Evolutionary conservation across 1,284 basidiomycete species (phyloP), one percentile per base, ranked within the genome.

Genomic region (Ustilago trichophora): DNA sequence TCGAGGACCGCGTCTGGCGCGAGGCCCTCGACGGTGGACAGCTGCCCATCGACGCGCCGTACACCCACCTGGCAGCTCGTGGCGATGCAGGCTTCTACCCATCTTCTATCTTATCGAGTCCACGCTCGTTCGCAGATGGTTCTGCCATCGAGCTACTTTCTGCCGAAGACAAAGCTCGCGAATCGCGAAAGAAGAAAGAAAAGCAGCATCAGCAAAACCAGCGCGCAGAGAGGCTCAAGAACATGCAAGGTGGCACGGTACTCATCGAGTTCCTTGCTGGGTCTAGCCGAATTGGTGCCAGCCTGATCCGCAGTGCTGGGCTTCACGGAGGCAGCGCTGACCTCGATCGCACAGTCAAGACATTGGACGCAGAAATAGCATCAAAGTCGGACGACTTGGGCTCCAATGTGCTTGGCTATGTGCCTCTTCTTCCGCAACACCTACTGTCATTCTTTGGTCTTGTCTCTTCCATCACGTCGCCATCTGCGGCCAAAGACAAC

Each of bases 251-350:
- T 16, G 72, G 72, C 2, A 72, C 73, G 15, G 73, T 75, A 15
- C 52, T 75, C 25, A 64, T 75, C 43, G 68, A 75, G 48, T 75
- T 75, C 10, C 58, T 75, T 1, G 72, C 72, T 3, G 73, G 72
- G 4, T 52, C 46, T 15, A 64, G 58, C 47, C 46, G 64, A 2
- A 66, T 75, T 18, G 68, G 63, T 13, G 72, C 73, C 8, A 72
- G 59, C 15, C 21, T 75, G 15, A 71, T 75, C 21, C 32, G 65
- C 16, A 46, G 42, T 18, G 58, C 50, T 25, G 54, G 58, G 8
- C 33, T 58, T 21, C 45, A 50, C 32, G n/a, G 45, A 4, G 24
- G 29, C 7, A n/a, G n/a, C n/a, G n/a, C n/a, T n/a, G n/a, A n/a
- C n/a, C n/a, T n/a, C n/a, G n/a, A n/a, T n/a, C n/a, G n/a, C n/a